Base-by-base conservation (phyloP, 805 yeast genomes). In the Starmerella sirachaensis region DNA sequence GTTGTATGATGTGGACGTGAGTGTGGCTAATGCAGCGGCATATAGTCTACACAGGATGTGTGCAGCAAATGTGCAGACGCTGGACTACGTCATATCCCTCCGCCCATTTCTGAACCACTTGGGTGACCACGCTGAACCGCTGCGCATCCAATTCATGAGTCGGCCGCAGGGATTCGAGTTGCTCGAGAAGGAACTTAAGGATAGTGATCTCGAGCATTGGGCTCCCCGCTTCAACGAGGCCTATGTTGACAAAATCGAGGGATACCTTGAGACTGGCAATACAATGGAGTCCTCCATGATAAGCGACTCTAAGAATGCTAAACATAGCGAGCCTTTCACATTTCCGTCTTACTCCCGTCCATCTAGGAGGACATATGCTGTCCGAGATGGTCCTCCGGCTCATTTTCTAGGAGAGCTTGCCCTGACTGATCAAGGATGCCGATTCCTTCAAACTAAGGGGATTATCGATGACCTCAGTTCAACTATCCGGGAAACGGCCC, bases 331-430 rank as follows among this genome's bases (percentile, higher is more conserved):
- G 21, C 39, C 41, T 6, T 45, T 45, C 33, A 30, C 22, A 11
- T 45, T 41, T 14, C 47, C 48, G 5, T 11, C 24, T 2, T 44
- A 43, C 23, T 25, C 45, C 13, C 32, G 44, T 14, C 47, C 47
- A 12, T 28, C 46, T 6, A 24, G 31, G 4, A 33, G 38, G 18
- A 37, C 34, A 5, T 33, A 32, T 5, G 30, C 30, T 9, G 38
- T 21, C 4, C 20, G 22, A 13, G 6, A 29, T 10, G 18, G 31
- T 10, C 43, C 50, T 16, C 84, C 85, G 1, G 58, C 68, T 18
- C 86, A 82, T 53, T 81, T 88, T 49, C 84, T 82, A 57, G 81
- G 83, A 12, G 82, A 77, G 49, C 62, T 88, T 32, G 78, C 83
- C 1, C 72, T 77, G 37, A 83, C 95, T 0, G 78, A 72, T 41